phyloP scores from a whole-genome alignment of 306 rosid genomes.

The Canavalia gladiata region DNA sequence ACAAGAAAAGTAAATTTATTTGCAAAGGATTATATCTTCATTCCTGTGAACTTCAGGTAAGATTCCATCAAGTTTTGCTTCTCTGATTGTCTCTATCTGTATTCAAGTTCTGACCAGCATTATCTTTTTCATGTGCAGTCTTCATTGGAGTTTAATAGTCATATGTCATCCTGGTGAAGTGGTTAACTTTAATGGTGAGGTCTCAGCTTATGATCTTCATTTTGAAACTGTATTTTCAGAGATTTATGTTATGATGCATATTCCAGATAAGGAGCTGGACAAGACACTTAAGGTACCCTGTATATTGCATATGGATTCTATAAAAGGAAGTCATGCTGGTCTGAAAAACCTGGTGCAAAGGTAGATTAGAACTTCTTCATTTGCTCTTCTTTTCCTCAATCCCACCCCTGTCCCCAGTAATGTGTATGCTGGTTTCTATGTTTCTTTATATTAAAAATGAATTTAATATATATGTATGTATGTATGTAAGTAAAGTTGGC shows the following conservation, averaged over 20 bases:
- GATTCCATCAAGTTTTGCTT: constrained; percentile 45
- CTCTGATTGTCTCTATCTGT: constrained; percentile 45
- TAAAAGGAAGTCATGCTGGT: constrained; percentile 90
- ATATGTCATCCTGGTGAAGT: constrained; percentile 94
- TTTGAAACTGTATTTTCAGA: constrained; percentile 39
- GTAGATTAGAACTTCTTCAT: constrained; percentile 54
- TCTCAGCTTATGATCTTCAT: constrained; percentile 38
- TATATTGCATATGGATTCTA: constrained; percentile 96
- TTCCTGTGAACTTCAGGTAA: constrained; percentile 95
- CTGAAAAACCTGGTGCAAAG: constrained; percentile 92
- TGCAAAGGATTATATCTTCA: constrained; percentile 90
- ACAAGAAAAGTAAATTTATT: constrained; percentile 91
- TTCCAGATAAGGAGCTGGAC: constrained; percentile 69
- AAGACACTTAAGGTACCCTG: constrained; percentile 75
- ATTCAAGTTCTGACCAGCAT: constrained; percentile 49
- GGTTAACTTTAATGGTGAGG: constrained; percentile 71
- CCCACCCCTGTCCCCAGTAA: neutral
- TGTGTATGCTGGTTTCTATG: neutral
- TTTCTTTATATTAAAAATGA: neutral
- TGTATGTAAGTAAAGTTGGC: constrained; percentile 10
- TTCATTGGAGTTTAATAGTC: constrained; percentile 94
- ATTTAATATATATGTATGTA: neutral
- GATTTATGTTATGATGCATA: constrained; percentile 37
- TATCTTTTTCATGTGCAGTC: constrained; percentile 56
- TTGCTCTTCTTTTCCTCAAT: neutral